These are phyloP conservation scores for Colletotrichum limetticola DNA, from an alignment of 2,329 filamentous ascomycete species.

Conservation along the genomic window DNA sequence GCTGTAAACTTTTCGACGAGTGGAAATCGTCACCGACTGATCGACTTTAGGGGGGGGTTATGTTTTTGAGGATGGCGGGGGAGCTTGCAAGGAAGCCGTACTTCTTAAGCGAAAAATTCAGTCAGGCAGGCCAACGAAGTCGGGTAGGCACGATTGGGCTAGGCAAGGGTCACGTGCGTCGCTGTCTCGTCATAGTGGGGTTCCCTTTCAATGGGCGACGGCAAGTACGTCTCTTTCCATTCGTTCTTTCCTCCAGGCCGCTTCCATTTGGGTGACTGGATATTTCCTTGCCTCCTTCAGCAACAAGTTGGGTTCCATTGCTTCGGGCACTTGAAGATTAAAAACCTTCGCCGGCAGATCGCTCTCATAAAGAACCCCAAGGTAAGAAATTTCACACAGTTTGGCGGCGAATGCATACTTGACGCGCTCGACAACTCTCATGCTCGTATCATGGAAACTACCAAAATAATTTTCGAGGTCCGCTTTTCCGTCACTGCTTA, in stretches of 20 bases:
- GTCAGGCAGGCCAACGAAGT: conserved; percentile 40
- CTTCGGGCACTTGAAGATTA: not conserved
- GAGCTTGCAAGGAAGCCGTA: conserved; percentile 48
- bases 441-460: not conserved
- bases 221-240: not conserved
- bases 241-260: not conserved
- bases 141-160: conserved; percentile 34
- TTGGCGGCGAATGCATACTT: not conserved
- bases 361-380: not conserved
- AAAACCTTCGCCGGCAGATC: not conserved
- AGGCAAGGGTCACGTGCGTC: conserved; percentile 29
- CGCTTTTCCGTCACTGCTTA: conserved; percentile 1
- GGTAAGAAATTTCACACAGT: not conserved
- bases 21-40: conserved; percentile 49
- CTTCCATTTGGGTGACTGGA: not conserved
- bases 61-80: conserved; percentile 55
- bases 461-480: not conserved
- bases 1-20: conserved; percentile 40
- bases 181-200: conserved; percentile 34
- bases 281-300: not conserved
- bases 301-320: not conserved
- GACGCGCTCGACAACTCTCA: not conserved
- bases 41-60: conserved; percentile 47
- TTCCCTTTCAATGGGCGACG: not conserved
- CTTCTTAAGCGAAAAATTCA: conserved; percentile 55